These are phyloP conservation scores for Calocybe gangraenosa DNA, from an alignment of 768 basidiomycete species.

Conservation along the genomic window DNA sequence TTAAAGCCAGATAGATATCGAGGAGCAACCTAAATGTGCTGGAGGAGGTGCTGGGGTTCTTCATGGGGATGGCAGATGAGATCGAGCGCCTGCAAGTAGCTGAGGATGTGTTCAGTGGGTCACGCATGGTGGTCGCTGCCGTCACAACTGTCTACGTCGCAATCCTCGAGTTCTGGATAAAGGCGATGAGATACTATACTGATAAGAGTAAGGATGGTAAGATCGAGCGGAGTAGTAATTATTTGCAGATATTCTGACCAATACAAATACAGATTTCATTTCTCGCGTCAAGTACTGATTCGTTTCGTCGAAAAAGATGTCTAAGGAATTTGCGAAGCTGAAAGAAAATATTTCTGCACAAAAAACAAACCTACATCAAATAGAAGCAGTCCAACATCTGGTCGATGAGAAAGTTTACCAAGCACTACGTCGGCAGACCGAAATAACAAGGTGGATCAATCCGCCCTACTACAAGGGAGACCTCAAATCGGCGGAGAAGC, in stretches of 20 bases:
- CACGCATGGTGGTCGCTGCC: background rate
- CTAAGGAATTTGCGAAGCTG: background rate
- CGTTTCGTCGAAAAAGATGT: background rate
- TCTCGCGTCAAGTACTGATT: background rate
- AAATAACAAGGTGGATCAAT: background rate
- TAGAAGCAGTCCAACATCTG: background rate
- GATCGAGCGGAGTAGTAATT: background rate
- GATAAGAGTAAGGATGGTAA: background rate
- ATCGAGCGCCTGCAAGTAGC: background rate
- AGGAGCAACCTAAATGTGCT: background rate
- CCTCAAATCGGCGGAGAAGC: background rate
- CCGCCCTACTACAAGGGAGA: background rate
- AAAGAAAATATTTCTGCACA: background rate
- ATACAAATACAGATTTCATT: background rate
- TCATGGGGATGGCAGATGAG: too few relatives aligned
- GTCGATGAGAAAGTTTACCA: background rate
- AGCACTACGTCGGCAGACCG: background rate
- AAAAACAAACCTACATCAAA: background rate
- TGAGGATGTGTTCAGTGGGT: background rate
- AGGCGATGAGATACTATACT: conserved; percentile 1
- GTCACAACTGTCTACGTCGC: too few relatives aligned
- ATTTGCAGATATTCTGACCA: background rate
- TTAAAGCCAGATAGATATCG: background rate
- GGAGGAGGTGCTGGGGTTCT: too few relatives aligned
- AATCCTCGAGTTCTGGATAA: conserved; percentile 4